Base-by-base conservation (phyloP, 257 asterid genomes). In the Przewalskia tangutica region DNA sequence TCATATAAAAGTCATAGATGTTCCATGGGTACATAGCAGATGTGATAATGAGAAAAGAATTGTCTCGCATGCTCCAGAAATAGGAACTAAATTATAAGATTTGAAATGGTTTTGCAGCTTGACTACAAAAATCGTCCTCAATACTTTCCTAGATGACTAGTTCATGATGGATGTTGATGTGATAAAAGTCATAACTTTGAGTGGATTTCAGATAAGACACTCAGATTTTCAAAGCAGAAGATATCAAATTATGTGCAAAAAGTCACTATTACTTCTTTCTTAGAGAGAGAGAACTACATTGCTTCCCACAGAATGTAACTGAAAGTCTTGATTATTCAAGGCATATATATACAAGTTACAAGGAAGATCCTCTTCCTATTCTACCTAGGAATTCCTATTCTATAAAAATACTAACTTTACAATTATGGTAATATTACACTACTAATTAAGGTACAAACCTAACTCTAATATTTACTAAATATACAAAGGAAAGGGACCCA, bases 221-320 rank as follows among this genome's bases (percentile, higher is more conserved):
- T 46, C 13, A 5, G 14, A 23, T 75, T 7, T 68, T 34, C 80
- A 75, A 75, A 75, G 46, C 80, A 75, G 46, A 51, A 14, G 62
- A 50, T 75, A 46, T 75, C 63, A 48, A 75, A 75, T 18, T 50
- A 75, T 17, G 38, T 10, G 70, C 4, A 12, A 63, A 5, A 63
- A 2, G 70, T 63, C 16, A 12, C 70, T 32, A 32, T 63, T 27
- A 56, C 27, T 56, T 56, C 58, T 44, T 71, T 54, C 46, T 79
- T 8, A 2, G 4, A 38, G 42, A 38, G 27, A 38, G 44, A 58
- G 32, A 27, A 27, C 32, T 34, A 58, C 34, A 16, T 40, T 60
- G 48, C 38, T 79, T 46, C 59, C 54, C 62, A 60, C 32, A 84
- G 23, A 82, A 81, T 10, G 63, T 81, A 53, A 88, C 97, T n/a